Conservation (phyloP, 2,329 filamentous ascomycete genomes). For the Catunica adiposa region DNA sequence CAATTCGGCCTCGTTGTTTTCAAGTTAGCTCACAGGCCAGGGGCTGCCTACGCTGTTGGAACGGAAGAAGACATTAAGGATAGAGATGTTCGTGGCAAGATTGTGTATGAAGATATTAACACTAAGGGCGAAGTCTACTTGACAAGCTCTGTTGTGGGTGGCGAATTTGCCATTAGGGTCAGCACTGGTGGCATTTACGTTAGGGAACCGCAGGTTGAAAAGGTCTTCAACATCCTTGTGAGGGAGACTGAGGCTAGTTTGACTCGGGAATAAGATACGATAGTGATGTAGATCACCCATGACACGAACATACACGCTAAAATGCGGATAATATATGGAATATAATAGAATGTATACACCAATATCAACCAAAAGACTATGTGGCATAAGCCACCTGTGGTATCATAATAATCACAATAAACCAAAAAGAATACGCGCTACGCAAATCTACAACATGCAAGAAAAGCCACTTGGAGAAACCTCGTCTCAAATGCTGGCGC, state of each 20-base stretch:
- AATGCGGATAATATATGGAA: neutral
- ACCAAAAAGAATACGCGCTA: neutral
- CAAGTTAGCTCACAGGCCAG: constrained; percentile 31
- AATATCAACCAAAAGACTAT: neutral
- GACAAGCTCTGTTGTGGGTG: constrained; percentile 58
- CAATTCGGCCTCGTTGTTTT: constrained; percentile 68
- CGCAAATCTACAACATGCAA: neutral
- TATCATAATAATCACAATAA: constrained; percentile 2
- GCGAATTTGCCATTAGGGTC: constrained; percentile 63
- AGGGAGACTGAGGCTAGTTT: constrained; percentile 1
- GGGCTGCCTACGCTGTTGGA: constrained; percentile 10
- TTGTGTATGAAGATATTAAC: constrained; percentile 62
- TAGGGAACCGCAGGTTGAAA: constrained; percentile 55
- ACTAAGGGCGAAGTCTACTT: constrained; percentile 62
- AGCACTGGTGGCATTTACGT: constrained; percentile 53
- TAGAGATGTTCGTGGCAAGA: constrained; percentile 52
- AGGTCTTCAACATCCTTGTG: constrained; percentile 56
- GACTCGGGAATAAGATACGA: neutral
- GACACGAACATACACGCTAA: neutral
- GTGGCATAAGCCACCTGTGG: neutral
- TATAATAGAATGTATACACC: constrained; percentile 8
- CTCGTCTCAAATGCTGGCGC: constrained; percentile 61
- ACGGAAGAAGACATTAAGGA: constrained; percentile 26
- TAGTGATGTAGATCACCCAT: neutral
- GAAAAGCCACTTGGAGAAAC: neutral